Evolutionary conservation across 2,329 filamentous ascomycete species (phyloP), one percentile per base, ranked within the genome.

Genomic region (Neurospora crassa): DNA sequence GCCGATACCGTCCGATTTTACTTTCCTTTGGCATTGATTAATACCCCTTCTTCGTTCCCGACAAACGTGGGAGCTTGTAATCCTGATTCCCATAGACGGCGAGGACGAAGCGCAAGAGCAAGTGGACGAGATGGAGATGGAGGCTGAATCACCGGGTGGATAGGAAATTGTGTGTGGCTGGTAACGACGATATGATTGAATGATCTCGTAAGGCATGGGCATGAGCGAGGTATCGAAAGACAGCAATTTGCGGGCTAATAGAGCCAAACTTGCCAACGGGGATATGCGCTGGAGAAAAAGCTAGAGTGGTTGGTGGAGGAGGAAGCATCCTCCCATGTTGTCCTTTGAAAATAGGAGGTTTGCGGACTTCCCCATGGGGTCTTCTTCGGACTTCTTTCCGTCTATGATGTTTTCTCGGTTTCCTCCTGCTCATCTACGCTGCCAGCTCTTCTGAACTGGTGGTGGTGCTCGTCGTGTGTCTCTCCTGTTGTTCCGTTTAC

Each of bases 381-480:
- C 53, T 16, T 34, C 47, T 37, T 37, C 29, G 7, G 24, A 37
- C 53, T 63, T 34, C 53, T 37, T 63, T 63, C 16, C 53, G 34
- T 63, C 53, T 63, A 79, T 70, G 73, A 76, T 74, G 76, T 78
- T 77, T 83, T 85, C 78, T 88, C 86, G 37, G 85, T 84, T 80
- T 90, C 88, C 77, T 90, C 88, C 79, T 88, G 85, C 79, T 88
- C 87, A 74, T 88, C 84, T 72, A 85, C 84, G 77, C 84, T 87
- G 72, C 79, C 81, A 69, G 82, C 79, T 76, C 78, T 84, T 67
- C 80, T 78, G 75, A 87, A 81, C 73, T 82, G 78, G 71, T 82
- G 79, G 70, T 74, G 74, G 70, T 75, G 70, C 42, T 71, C 70
- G 69, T 69, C 71, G 71, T 68, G 47, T 72, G 70, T 45, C 63